Conservation (phyloP, 805 yeast species). For the Wickerhamiella qilinensis region DNA sequence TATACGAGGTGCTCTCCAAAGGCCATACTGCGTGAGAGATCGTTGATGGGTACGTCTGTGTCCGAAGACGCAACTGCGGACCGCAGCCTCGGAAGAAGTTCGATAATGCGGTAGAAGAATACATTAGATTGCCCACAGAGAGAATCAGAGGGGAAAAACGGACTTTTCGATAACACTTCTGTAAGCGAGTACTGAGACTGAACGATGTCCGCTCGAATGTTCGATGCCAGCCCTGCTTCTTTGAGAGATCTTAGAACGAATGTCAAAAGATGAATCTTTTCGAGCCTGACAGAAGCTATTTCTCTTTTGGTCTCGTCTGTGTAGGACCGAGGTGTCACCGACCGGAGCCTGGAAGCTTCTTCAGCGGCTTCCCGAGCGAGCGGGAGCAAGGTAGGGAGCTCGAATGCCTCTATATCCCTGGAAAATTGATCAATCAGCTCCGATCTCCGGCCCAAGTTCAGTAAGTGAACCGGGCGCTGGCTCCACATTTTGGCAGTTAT, state of each 20-base stretch:
- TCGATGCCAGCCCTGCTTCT: conserved; percentile 58
- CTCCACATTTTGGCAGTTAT: conserved; percentile 28
- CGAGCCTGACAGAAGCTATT: conserved; percentile 58
- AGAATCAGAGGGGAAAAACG: conserved; percentile 23
- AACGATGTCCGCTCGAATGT: conserved; percentile 49
- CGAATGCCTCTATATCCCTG: conserved; percentile 20
- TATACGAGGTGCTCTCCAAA: conserved; percentile 56
- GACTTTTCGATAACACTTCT: conserved; percentile 39
- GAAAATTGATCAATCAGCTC: conserved; percentile 39
- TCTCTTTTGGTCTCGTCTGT: conserved; percentile 62
- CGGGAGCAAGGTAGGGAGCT: conserved; percentile 34
- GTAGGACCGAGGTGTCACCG: conserved; percentile 59
- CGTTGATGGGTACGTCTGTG: conserved; percentile 61
- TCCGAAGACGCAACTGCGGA: conserved; percentile 42
- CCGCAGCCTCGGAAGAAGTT: conserved; percentile 65
- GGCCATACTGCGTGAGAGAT: conserved; percentile 61
- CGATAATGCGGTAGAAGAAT: conserved; percentile 55
- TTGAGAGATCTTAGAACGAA: conserved; percentile 60
- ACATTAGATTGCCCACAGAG: conserved; percentile 27
- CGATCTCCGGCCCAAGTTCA: conserved; percentile 33
- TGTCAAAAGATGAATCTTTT: conserved; percentile 63
- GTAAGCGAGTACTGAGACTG: conserved; percentile 47
- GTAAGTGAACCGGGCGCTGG: conserved; percentile 40
- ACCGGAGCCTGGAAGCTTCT: conserved; percentile 45
- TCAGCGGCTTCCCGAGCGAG: conserved; percentile 38